Evolutionary conservation across 2,329 filamentous ascomycete species (phyloP).

Genomic region (Colletotrichum agaves): DNA sequence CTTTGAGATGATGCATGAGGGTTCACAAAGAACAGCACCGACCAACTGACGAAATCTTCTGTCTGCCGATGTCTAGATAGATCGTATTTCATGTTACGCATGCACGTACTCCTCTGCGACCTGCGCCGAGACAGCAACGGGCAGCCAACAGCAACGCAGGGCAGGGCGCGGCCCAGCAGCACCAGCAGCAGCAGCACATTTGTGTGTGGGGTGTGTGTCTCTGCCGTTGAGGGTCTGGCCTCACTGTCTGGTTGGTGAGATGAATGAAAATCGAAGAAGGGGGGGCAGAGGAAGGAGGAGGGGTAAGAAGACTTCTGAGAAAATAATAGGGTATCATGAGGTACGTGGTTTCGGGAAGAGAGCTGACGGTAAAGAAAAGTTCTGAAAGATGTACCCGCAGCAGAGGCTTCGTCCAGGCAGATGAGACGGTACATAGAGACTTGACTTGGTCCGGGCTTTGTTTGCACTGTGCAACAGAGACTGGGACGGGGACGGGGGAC

Average conservation of each 20-base stretch:
- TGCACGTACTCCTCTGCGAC: not conserved
- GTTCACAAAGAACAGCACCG: no score
- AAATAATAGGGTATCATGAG: not conserved
- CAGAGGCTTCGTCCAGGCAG: not conserved
- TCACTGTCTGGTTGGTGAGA: constrained; percentile 14
- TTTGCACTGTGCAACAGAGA: constrained; percentile 10
- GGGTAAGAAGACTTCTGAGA: not conserved
- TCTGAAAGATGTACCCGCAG: not conserved
- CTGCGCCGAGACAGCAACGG: not conserved
- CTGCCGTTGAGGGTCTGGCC: not conserved
- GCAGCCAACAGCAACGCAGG: not conserved
- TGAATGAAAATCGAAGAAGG: not conserved
- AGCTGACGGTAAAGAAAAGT: not conserved
- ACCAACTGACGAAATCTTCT: no score
- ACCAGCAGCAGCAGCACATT: not conserved
- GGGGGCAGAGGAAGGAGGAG: no score
- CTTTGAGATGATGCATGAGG: not conserved
- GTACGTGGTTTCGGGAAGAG: not conserved
- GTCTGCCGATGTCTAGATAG: no score
- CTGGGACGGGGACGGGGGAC: not conserved
- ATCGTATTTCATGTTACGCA: not conserved
- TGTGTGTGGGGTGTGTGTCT: not conserved
- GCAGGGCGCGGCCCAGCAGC: not conserved
- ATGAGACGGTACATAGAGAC: not conserved
- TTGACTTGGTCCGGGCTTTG: not conserved